phyloP scores from a whole-genome alignment of 225 moss, liverwort and hornwort genomes.

The Marchantia paleacea region DNA sequence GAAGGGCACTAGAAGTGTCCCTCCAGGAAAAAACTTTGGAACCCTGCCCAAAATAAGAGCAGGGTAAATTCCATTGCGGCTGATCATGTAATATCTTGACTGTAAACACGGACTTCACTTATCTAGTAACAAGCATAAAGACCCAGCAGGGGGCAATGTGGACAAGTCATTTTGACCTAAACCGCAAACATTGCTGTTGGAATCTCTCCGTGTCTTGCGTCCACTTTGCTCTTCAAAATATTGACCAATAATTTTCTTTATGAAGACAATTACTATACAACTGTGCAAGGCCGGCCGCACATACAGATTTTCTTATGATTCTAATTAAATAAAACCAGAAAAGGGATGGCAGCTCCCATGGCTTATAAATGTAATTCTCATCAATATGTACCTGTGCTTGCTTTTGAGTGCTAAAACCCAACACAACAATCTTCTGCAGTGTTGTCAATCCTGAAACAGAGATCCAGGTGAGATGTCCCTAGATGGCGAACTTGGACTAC shows the following conservation, averaged over 20 bases:
- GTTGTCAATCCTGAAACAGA: constrained; percentile 33
- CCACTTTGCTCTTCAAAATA: neutral
- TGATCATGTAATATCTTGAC: too few relatives aligned
- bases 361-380: too few relatives aligned
- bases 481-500: constrained; percentile 34
- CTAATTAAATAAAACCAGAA: neutral
- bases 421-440: constrained; percentile 32
- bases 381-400: neutral
- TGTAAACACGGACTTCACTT: too few relatives aligned
- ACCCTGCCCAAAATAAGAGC: too few relatives aligned
- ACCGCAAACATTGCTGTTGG: too few relatives aligned
- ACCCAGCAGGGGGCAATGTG: too few relatives aligned
- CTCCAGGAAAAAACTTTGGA: too few relatives aligned
- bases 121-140: too few relatives aligned
- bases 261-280: constrained; percentile 9
- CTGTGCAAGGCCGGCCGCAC: constrained; percentile 1
- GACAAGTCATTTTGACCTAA: too few relatives aligned
- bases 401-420: constrained; percentile 3
- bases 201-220: too few relatives aligned
- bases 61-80: too few relatives aligned
- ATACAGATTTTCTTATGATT: neutral
- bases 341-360: neutral
- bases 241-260: neutral
- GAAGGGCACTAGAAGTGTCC: too few relatives aligned
- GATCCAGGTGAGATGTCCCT: constrained; percentile 31